Evolutionary conservation across 768 basidiomycete species (phyloP), one percentile per base, ranked within the genome.

Genomic region (Dacryopinax primogenitus): DNA sequence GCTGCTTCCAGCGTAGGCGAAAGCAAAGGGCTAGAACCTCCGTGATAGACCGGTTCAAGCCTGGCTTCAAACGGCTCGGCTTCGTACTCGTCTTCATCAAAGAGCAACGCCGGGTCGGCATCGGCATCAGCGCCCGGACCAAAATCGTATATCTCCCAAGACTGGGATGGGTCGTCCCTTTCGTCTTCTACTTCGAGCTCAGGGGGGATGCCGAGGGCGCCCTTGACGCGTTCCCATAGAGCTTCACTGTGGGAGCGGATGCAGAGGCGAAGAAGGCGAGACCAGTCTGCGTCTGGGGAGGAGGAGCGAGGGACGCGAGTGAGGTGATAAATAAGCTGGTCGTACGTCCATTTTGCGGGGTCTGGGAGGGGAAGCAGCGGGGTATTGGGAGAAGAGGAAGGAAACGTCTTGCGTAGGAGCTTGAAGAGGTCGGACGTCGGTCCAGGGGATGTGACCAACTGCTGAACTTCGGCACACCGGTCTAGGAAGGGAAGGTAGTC

Each of bases 221-320:
- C 87, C 70, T 92, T 93, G 71, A 94, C 78, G 65, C 91, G 83
- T 73, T 94, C 91, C 92, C 92, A 96, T 64, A 94, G 86, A 39
- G 92, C 83, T 71, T 94, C 92, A 15, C 85, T 87, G 68, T 86
- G 86, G 28, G 82, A 76, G 23, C 88, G 78, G 69, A 95, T 82
- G 70, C 90, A 92, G 64, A 79, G 81, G n/a, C 90, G 84, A 0
- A 85, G 82, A 11, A 82, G 81, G 70, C 80, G 78, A 51, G 86
- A 83, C 90, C 90, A 96, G 33, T 83, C 71, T 21, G 80, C 78
- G 70, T 96, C 92, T 1, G 84, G 78, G 0, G 80, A 84, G 33
- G 83, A 75, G 37, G 82, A 77, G 12, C 90, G 82, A 67, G 86
- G 81, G 30, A 84, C 76, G 45, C 76, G 78, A 16, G 83, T 87